Conservation (phyloP, 805 yeast genomes). For the Candida suzukii region DNA sequence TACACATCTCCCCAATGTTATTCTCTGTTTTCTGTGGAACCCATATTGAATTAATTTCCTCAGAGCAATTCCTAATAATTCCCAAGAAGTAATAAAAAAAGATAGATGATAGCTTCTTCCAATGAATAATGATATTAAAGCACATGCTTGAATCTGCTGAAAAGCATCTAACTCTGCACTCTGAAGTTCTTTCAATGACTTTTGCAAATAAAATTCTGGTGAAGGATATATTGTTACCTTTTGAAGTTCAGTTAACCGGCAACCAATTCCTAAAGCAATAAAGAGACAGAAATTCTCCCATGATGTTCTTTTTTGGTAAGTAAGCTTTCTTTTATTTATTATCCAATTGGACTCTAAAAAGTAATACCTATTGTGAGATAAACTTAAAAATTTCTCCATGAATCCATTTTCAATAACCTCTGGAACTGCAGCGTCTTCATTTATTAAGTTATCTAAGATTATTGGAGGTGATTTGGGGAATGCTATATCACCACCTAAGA, state of each 20-base stretch:
- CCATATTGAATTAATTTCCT: slow-evolving; percentile 15
- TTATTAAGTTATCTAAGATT: slow-evolving; percentile 5
- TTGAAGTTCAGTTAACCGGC: slow-evolving; percentile 11
- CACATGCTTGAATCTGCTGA: slow-evolving; percentile 17
- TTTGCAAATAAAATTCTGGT: slow-evolving; percentile 14
- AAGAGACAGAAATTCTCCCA: slow-evolving; percentile 13
- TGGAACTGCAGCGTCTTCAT: slow-evolving; percentile 8
- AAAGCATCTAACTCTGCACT: slow-evolving; percentile 6
- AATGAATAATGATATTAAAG: slow-evolving; percentile 12
- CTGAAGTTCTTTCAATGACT: slow-evolving; percentile 8
- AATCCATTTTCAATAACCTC: slow-evolving; percentile 10
- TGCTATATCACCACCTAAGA: slow-evolving; percentile 6
- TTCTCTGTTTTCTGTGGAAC: slow-evolving; percentile 11
- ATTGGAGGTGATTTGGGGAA: slow-evolving; percentile 4
- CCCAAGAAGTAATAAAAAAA: slow-evolving; percentile 15
- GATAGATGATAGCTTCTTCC: slow-evolving; percentile 14
- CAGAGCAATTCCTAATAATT: slow-evolving; percentile 14
- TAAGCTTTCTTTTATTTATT: slow-evolving; percentile 1
- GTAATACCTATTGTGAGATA: slow-evolving; percentile 12
- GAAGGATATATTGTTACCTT: slow-evolving; percentile 12
- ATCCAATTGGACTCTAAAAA: slow-evolving; percentile 10
- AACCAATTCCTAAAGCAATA: slow-evolving; percentile 13
- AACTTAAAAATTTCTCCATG: slow-evolving; percentile 9
- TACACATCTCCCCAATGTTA: slow-evolving; percentile 9
- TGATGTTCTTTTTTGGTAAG: slow-evolving; percentile 6